Evolutionary conservation across 805 yeast genomes (phyloP).

Genomic region (Kregervanrija pseudodelftensis): DNA sequence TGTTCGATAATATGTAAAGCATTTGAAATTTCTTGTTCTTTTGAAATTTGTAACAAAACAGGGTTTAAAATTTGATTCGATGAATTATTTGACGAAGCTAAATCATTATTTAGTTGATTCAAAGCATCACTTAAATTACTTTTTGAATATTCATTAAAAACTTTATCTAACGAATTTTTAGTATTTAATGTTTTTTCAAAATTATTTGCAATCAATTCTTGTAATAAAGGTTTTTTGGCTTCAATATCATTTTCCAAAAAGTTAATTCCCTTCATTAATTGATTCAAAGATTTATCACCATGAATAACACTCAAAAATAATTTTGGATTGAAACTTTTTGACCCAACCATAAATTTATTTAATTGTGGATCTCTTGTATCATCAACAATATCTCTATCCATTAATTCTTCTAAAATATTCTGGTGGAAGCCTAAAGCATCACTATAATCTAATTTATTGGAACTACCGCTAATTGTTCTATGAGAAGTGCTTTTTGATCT

Average conservation of each 20-base stretch:
- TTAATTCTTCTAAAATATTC: constrained; percentile 36
- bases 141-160: constrained; percentile 43
- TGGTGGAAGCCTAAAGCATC: constrained; percentile 56
- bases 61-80: constrained; percentile 55
- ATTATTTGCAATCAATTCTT: constrained; percentile 47
- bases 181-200: constrained; percentile 58
- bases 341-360: constrained; percentile 42
- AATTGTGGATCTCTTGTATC: constrained; percentile 31
- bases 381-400: constrained; percentile 33
- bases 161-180: constrained; percentile 56
- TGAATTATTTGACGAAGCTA: constrained; percentile 40
- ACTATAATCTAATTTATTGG: constrained; percentile 7
- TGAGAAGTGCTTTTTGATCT: not conserved
- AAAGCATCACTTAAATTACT: constrained; percentile 17
- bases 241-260: constrained; percentile 42
- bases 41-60: constrained; percentile 41
- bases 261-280: constrained; percentile 41
- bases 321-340: constrained; percentile 52
- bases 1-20: constrained; percentile 46
- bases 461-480: not conserved
- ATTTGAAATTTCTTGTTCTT: constrained; percentile 40
- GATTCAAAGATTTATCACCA: constrained; percentile 43
- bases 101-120: constrained; percentile 26
- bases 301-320: constrained; percentile 51
- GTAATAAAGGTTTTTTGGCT: constrained; percentile 42